Base-by-base conservation (phyloP, 1,284 basidiomycete species). In the Moesziomyces globuligerus region DNA sequence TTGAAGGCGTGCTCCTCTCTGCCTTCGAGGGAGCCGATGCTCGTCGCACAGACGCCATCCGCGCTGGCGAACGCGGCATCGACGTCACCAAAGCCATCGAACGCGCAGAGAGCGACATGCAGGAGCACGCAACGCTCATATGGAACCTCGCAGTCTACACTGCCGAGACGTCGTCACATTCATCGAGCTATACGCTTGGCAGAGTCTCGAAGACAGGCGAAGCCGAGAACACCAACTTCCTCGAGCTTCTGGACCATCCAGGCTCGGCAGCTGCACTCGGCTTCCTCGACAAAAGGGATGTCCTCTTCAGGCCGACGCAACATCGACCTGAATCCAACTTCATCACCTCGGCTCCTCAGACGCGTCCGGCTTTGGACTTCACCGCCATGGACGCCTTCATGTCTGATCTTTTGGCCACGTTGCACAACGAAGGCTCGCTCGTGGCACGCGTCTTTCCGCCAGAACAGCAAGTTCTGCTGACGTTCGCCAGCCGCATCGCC, bases 311-410 rank as follows among this genome's bases (percentile, higher is more conserved):
- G 57, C 88, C 86, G 29, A 52, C 52, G 3, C 86, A 86, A 47
- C 94, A 92, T 89, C 87, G 91, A 72, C 88, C 93, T 0, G 78
- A 90, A 36, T 88, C 90, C 64, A 96, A 96, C 45, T 55, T 58
- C 24, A 38, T 36, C 40, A 29, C 48, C 9, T 17, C 60, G 0
- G 21, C 29, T 11, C 29, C 47, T 20, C 36, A 34, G 2, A 38
- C 49, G 1, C 68, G 74, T 9, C 58, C 69, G 13, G 81, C 84
- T 23, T 86, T 95, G 32, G 89, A 91, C 77, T 97, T 98, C 76
- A 90, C 90, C 20, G 88, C 94, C 0, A 97, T 98, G 95, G 93
- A 96, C 79, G 86, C 85, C 15, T 97, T 94, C 83, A 94, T 98
- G 85, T 84, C 84, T 0, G 86, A 87, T 44, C 85, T 94, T 2